Evolutionary conservation across 768 basidiomycete species (phyloP), one percentile per base, ranked within the genome.

Genomic region (Leccinum variicolor): DNA sequence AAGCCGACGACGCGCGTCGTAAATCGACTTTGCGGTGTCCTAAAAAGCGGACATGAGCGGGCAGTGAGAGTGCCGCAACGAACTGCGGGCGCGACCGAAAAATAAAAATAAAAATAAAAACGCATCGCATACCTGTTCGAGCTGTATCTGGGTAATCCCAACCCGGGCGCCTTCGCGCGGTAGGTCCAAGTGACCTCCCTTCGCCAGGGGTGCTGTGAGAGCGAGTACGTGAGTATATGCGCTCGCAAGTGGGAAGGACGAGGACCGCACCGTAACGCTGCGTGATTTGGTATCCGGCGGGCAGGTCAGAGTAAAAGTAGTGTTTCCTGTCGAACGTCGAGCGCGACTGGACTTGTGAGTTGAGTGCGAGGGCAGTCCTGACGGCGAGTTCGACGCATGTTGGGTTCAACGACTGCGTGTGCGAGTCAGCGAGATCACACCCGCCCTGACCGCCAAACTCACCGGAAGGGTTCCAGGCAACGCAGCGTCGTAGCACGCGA

Each of bases 261-360:
- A 52, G n/a, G 43, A 53, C 10, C 46, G 62, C 59, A 92, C 92
- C 84, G 72, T 98, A 97, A 61, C 92, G 90, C 69, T 98, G 95
- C 0, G 95, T 99, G 60, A 99, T 96, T 74, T 99, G 97, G 73
- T 94, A 98, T 0, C 96, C 96, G 4, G 89, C 80, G 0, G 97
- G 94, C 34, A 97, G 80, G 72, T 98, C 97, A 5, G 92, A 82
- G 68, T 99, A 98, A 72, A 98, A 98, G 70, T 99, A 99, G 70
- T 98, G 97, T 69, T 99, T 99, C 62, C 97, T 79, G 73, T 98
- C 97, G 65, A 98, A 98, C 0, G 90, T 81, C 0, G 93, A 96
- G 19, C 80, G 78, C 0, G 63, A 62, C 61, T 90, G 90, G 52
- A 96, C 78, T 5, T 80, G 62, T 13, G 85, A 77, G 33, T 81